Conservation (phyloP, 2,329 filamentous ascomycete genomes). For the Diaporthe helianthi region DNA sequence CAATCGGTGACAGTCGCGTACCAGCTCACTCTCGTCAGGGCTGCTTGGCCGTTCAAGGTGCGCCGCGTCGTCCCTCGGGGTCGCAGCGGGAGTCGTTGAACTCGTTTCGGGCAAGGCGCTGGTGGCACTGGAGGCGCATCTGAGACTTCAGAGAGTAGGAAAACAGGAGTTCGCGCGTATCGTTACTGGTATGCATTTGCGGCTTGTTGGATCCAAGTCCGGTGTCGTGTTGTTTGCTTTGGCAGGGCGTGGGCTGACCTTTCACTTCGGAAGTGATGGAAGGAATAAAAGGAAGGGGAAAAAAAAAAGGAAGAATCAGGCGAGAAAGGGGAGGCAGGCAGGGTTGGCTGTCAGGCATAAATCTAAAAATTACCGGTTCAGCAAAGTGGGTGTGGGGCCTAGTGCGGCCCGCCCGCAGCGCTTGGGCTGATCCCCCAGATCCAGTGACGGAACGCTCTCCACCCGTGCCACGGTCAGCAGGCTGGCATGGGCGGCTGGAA, state of each 20-base stretch:
- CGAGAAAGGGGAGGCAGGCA: slow-evolving; percentile 24
- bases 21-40: background rate
- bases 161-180: slow-evolving; percentile 48
- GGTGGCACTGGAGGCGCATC: slow-evolving; percentile 62
- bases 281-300: no score
- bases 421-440: slow-evolving; percentile 24
- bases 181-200: slow-evolving; percentile 65
- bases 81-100: slow-evolving; percentile 62
- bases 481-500: slow-evolving; percentile 9
- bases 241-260: slow-evolving; percentile 30
- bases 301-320: slow-evolving; percentile 12
- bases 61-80: slow-evolving; percentile 65
- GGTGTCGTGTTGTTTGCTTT: slow-evolving; percentile 31
- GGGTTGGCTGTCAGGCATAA: background rate
- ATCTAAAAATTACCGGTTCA: slow-evolving; percentile 24
- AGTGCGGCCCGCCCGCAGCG: slow-evolving; percentile 20
- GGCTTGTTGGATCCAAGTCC: slow-evolving; percentile 35
- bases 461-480: slow-evolving; percentile 12
- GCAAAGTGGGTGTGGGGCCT: slow-evolving; percentile 17
- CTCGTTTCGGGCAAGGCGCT: slow-evolving; percentile 56
- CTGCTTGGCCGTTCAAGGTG: slow-evolving; percentile 49
- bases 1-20: slow-evolving; percentile 8
- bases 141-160: slow-evolving; percentile 61
- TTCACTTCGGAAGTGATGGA: slow-evolving; percentile 30
- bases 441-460: slow-evolving; percentile 3